A percentile compares a stretch with the other conserved stretches of the same genome.
These are phyloP conservation scores for Pascua sp. DNA, from an alignment of 1,284 basidiomycete species.

Conservation along the genomic window DNA sequence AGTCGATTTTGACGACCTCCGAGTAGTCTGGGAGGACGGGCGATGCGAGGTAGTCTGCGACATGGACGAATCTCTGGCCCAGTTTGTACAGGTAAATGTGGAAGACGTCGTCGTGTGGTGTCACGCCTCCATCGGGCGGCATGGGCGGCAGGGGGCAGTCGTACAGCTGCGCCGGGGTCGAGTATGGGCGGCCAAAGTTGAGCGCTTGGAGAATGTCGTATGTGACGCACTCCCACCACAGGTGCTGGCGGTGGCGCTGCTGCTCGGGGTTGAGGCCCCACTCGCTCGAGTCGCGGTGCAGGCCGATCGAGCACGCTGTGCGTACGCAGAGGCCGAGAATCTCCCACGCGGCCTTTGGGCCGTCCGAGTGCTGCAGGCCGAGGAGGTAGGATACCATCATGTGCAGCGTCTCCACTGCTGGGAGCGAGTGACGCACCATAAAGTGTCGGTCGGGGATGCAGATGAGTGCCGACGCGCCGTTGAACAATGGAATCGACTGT, in stretches of 20 bases:
- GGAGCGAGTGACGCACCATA: constrained; percentile 19
- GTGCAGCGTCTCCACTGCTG: constrained; percentile 23
- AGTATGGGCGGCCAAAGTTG: constrained; percentile 30
- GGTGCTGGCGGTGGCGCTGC: constrained; percentile 12
- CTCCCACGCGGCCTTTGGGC: constrained; percentile 19
- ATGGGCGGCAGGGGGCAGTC: constrained; percentile 14
- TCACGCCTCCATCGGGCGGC: constrained; percentile 7
- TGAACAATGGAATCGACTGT: constrained; percentile 11
- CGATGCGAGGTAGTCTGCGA: constrained; percentile 22
- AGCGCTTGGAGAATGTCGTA: constrained; percentile 27
- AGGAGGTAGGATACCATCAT: constrained; percentile 25
- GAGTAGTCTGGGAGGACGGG: constrained; percentile 22
- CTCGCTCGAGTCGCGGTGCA: constrained; percentile 23
- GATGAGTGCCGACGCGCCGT: constrained; percentile 17
- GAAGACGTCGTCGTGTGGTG: constrained; percentile 17
- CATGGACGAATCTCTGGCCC: constrained; percentile 15
- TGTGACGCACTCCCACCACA: constrained; percentile 23
- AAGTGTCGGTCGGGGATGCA: constrained; percentile 20
- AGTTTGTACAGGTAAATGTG: constrained; percentile 22
- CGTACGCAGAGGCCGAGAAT: constrained; percentile 21
- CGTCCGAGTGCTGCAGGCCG: constrained; percentile 16
- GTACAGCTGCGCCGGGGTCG: constrained; percentile 20
- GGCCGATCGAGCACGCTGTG: constrained; percentile 15
- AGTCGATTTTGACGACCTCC: constrained; percentile 20
- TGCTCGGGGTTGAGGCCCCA: constrained; percentile 22